A percentile compares a stretch with the other conserved stretches of the same genome.
Conservation (phyloP, 1,284 basidiomycete genomes). For the Malassezia arunalokei region DNA sequence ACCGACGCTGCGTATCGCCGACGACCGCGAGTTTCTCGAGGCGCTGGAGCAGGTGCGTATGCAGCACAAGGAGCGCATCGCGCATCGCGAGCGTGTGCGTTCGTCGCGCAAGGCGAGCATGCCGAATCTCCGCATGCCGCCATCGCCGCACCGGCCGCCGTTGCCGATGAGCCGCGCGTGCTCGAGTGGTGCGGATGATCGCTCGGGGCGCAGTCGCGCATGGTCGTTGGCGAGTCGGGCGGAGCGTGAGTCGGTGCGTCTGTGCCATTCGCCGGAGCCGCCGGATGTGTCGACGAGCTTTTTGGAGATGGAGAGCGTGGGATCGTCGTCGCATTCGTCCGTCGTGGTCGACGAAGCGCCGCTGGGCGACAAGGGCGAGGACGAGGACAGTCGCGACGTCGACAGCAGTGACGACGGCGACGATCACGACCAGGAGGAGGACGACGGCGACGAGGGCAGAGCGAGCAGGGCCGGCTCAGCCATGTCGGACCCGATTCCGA, state of each 20-base stretch:
- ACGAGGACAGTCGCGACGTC: not conserved
- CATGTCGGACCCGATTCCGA: slow-evolving; percentile 17
- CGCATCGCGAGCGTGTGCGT: slow-evolving; percentile 9
- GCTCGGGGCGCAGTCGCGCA: not conserved
- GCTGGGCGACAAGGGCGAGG: not conserved
- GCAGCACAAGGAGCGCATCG: slow-evolving; percentile 26
- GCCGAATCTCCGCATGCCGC: slow-evolving; percentile 11
- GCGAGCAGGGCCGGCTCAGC: not conserved
- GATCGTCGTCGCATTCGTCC: not conserved
- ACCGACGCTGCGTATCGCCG: slow-evolving; percentile 34
- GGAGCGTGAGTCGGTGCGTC: not conserved
- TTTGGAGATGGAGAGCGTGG: slow-evolving; percentile 4
- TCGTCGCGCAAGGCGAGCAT: slow-evolving; percentile 14
- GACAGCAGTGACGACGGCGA: not conserved
- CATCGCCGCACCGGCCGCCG: not conserved
- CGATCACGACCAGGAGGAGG: not conserved
- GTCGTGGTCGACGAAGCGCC: not conserved
- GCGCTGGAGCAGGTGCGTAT: slow-evolving; percentile 32
- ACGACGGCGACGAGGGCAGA: not conserved
- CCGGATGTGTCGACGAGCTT: slow-evolving; percentile 3
- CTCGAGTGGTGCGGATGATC: not conserved
- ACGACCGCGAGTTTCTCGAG: slow-evolving; percentile 34
- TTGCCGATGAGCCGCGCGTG: not conserved
- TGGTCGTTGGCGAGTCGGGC: not conserved
- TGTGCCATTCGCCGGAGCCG: not conserved